Evolutionary conservation across 2,329 filamentous ascomycete genomes (phyloP), one percentile per base, ranked within the genome.

Genomic region (Cercospora nicotianae): DNA sequence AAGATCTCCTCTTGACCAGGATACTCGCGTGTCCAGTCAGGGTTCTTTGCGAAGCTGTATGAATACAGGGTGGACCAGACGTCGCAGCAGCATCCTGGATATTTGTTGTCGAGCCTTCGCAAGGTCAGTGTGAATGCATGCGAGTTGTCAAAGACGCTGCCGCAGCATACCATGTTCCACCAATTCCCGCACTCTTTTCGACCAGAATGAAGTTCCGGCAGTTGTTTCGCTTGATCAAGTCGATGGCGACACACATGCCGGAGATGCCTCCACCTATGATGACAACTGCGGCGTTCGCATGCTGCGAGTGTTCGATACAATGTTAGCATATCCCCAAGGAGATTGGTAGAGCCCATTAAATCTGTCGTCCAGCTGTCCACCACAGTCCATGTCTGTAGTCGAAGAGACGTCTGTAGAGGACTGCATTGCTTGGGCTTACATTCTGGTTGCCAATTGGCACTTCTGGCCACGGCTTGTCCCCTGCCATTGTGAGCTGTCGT

Each of bases 1-100:
- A 86, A 79, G 20, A 89, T 87, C 73, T 89, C 87, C 73, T 87
- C 85, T 71, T 89, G 87, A 0, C 85, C 84, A 0, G 87, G 84
- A 72, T 87, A 89, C 64, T 87, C 82, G 18, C 85, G 78, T 0
- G 84, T 83, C 87, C 87, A 88, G 70, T 84, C 80, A 2, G 85
- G 79, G 63, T 88, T 88, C 62, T 87, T 86, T 39, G 85, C 86
- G 72, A 89, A 89, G 5, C 85, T 87, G 75, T 84, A 88, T 53
- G 82, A 86, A 77, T 89, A 89, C 3, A 89, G 78, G 59, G 83
- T 78, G 36, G 81, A 84, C 81, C 81, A 84, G 9, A 87, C 84
- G 67, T 75, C 74, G 60, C 71, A 75, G 66, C 73, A 77, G 68
- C 72, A 76, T 6, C 83, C 86, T 2, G 85, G 86, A 70, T 87